Percentiles rank a stretch among this genome's conserved stretches.
These are phyloP conservation scores for Pichia sp. DNA, from an alignment of 1,139 yeast species.

Conservation along the genomic window DNA sequence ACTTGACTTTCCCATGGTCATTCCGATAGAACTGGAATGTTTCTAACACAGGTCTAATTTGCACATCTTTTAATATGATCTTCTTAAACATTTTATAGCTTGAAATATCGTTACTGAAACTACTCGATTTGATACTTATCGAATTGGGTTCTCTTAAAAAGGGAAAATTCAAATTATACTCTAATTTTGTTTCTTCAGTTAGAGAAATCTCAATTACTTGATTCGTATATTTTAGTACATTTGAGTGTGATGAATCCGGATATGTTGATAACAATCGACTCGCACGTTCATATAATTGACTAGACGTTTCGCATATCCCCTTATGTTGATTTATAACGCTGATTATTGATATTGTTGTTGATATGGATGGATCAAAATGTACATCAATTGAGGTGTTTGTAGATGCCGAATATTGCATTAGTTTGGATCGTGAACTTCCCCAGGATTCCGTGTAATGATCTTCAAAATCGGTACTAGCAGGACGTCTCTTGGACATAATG, in stretches of 20 bases:
- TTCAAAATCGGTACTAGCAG: background rate
- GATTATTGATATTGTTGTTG: background rate
- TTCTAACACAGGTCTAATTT: slow-evolving; percentile 1
- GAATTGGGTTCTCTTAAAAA: slow-evolving; percentile 16
- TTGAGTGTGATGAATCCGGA: background rate
- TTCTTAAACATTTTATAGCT: slow-evolving; percentile 13
- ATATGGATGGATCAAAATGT: background rate
- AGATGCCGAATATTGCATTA: background rate
- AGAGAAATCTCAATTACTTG: slow-evolving; percentile 17
- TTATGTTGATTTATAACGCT: slow-evolving; percentile 1
- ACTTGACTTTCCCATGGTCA: background rate
- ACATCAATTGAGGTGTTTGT: background rate
- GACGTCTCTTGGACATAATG: slow-evolving; percentile 11
- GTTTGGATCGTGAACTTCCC: background rate
- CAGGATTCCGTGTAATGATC: background rate
- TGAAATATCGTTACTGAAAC: slow-evolving; percentile 6
- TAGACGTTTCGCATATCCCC: no score
- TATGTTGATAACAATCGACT: background rate
- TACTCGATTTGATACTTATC: slow-evolving; percentile 9
- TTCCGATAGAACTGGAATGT: background rate
- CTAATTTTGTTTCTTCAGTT: background rate
- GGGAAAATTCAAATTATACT: slow-evolving; percentile 14
- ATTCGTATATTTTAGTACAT: slow-evolving; percentile 12
- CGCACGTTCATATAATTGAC: background rate
- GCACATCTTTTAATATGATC: slow-evolving; percentile 12